Evolutionary conservation across 495 filamentous ascomycete genomes (phyloP), one percentile per base, ranked within the genome.

Genomic region (Hypoxylon cercidicola): DNA sequence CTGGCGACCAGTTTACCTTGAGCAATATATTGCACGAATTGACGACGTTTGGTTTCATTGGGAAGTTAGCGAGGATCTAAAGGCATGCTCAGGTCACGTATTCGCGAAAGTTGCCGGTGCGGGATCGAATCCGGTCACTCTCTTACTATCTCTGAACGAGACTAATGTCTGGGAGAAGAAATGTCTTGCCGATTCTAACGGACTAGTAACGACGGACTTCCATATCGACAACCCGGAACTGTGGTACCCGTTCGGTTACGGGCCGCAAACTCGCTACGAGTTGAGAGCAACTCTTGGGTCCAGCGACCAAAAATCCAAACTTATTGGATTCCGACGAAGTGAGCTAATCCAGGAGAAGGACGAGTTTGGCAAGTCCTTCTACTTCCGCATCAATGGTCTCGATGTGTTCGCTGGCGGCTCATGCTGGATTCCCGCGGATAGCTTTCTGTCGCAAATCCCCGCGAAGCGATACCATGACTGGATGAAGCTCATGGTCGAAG

Each of bases 391-490:
- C 62, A 93, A 93, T 68, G 85, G 87, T 10, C 77, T 85, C 40
- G 86, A 90, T 32, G 79, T 91, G 9, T 93, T 91, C 72, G 85
- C 82, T 40, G 89, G 88, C 6, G 90, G 90, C 0, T 87, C 85
- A 4, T 88, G 88, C 74, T 93, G 90, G 90, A 91, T 93, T 63
- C 90, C 90, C 0, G 86, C 88, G 1, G 89, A 92, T 62, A 90
- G 79, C 52, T 82, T 92, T 37, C 77, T 91, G 4, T 83, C 88
- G 0, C 81, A 81, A 10, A 81, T 92, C 52, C 78, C 72, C 3
- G 64, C 80, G 0, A 73, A 85, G 13, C 78, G 81, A 47, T 92
- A 92, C 60, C 77, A 80, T 12, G 80, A 86, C 28, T 93, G 89
- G 90, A 80, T 93, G 37, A 77, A 82, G 58, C 69, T 90, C 16